phyloP scores from a whole-genome alignment of 495 filamentous ascomycete genomes.

The Aspergillus sclerotioniger region DNA sequence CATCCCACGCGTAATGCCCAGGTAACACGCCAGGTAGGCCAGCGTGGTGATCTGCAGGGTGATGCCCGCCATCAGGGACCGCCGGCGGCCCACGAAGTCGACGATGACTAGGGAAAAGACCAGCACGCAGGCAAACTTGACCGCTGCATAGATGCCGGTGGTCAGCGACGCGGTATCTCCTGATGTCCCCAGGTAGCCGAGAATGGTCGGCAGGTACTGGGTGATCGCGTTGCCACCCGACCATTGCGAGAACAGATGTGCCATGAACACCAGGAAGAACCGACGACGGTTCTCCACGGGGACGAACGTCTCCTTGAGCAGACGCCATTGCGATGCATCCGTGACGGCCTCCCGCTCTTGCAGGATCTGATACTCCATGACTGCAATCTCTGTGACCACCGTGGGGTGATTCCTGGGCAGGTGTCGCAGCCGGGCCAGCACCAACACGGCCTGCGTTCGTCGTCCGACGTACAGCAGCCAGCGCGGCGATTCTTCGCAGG shows the following conservation, averaged over 20 bases:
- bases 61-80: conserved; percentile 38
- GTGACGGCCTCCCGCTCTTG: conserved; percentile 55
- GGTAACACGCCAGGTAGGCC: conserved; percentile 20
- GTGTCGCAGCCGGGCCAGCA: conserved; percentile 49
- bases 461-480: conserved; percentile 61
- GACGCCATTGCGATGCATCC: conserved; percentile 52
- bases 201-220: conserved; percentile 28
- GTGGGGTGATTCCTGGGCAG: conserved; percentile 53
- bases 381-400: conserved; percentile 57
- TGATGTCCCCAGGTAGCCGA: conserved; percentile 31
- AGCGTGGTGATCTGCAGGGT: conserved; percentile 21
- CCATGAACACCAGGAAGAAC: conserved; percentile 40
- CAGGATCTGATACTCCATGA: conserved; percentile 59
- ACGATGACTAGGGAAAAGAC: conserved; percentile 62
- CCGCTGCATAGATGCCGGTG: conserved; percentile 42
- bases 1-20: conserved; percentile 18
- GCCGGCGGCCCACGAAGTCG: conserved; percentile 62
- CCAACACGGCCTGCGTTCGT: conserved; percentile 55
- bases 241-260: conserved; percentile 28
- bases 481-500: conserved; percentile 63
- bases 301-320: conserved; percentile 63
- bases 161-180: conserved; percentile 40
- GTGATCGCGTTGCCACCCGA: conserved; percentile 32
- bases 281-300: conserved; percentile 59
- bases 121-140: conserved; percentile 49